Percentiles rank a stretch among this genome's conserved stretches.
phyloP scores from a whole-genome alignment of 2,329 filamentous ascomycete genomes.

The Macroventuria anomochaeta region DNA sequence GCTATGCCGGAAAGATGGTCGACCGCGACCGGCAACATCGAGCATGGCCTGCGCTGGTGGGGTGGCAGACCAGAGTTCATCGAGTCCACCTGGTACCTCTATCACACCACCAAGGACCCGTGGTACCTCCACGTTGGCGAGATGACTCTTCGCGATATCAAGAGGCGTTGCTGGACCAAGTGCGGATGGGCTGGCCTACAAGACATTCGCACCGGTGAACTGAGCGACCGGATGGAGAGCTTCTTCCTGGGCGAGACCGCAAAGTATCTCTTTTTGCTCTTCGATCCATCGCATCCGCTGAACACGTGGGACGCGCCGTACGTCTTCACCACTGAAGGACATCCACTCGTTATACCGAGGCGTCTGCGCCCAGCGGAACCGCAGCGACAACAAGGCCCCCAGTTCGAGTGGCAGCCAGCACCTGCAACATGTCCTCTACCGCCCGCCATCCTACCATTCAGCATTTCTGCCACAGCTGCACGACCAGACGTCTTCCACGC shows the following conservation, averaged over 20 bases:
- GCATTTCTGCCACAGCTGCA: conserved; percentile 79
- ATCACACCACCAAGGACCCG: conserved; percentile 87
- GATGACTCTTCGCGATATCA: conserved; percentile 91
- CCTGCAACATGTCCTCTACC: conserved; percentile 71
- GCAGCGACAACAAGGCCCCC: neutral
- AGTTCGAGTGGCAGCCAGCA: conserved; percentile 23
- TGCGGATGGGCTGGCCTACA: conserved; percentile 91
- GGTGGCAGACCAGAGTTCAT: conserved; percentile 94
- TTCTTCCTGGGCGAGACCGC: conserved; percentile 97
- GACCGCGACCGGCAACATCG: conserved; percentile 79
- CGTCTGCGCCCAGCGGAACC: conserved; percentile 35
- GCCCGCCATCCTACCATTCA: conserved; percentile 66
- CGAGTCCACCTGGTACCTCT: conserved; percentile 96
- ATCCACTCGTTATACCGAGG: conserved; percentile 82
- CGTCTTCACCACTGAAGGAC: conserved; percentile 95
- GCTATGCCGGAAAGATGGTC: conserved; percentile 95
- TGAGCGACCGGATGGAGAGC: conserved; percentile 96
- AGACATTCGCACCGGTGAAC: conserved; percentile 70
- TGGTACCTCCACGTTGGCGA: conserved; percentile 97
- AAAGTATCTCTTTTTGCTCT: conserved; percentile 93
- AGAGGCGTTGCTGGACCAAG: conserved; percentile 82
- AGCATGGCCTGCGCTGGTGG: conserved; percentile 92
- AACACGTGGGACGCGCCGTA: conserved; percentile 86
- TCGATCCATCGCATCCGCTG: conserved; percentile 82
- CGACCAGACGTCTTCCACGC: conserved; percentile 87